Evolutionary conservation across 2,329 filamentous ascomycete genomes (phyloP).

Genomic region (Fusarium nanum): DNA sequence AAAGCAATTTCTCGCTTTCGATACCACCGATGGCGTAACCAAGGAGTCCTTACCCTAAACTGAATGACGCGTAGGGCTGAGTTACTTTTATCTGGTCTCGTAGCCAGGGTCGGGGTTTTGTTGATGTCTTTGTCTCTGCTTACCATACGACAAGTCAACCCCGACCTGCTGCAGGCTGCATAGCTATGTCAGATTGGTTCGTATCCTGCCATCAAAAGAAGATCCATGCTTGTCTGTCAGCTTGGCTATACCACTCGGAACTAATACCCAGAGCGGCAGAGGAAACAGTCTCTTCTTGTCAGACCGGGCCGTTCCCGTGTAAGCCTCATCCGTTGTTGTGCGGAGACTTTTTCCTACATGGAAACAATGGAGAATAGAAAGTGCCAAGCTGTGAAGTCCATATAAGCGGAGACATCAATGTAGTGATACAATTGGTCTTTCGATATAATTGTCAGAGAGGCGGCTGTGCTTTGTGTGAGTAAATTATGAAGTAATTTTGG

Average conservation of each 20-base stretch:
- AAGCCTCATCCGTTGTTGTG: constrained; percentile 11
- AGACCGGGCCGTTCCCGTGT: constrained; percentile 30
- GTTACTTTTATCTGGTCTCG: constrained; percentile 1
- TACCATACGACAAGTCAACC: background rate
- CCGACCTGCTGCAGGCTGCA: background rate
- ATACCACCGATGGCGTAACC: constrained; percentile 5
- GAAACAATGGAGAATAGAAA: background rate
- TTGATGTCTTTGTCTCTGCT: background rate
- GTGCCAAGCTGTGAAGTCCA: background rate
- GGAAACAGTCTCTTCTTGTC: background rate
- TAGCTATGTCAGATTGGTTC: constrained; percentile 6
- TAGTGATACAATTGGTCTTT: background rate
- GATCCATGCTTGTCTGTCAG: background rate
- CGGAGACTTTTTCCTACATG: constrained; percentile 1
- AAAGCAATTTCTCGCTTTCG: background rate
- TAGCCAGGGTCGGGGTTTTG: background rate
- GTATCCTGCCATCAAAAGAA: background rate
- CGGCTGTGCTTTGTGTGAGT: background rate
- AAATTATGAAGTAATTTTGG: background rate
- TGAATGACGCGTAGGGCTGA: constrained; percentile 24
- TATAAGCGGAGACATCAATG: background rate
- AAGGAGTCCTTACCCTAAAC: background rate
- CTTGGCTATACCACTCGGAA: constrained; percentile 12
- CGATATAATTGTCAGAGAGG: background rate
- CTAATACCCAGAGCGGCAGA: background rate